Evolutionary conservation across 1,139 yeast species (phyloP).

Genomic region (Yamadazyma sp.): DNA sequence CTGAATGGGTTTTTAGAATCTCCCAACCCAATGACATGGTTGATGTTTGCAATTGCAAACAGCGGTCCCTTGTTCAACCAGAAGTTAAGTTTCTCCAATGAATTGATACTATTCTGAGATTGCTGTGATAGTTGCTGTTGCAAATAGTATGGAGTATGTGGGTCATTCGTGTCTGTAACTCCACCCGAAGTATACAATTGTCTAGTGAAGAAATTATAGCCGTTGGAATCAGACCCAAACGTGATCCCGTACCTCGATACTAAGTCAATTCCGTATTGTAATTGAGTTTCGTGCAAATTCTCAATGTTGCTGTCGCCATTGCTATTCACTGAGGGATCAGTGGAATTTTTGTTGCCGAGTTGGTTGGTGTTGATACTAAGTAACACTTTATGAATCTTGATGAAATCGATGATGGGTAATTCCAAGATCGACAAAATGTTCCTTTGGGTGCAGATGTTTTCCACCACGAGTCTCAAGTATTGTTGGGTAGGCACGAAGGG

Average conservation of each 20-base stretch:
- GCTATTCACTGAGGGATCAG: background rate
- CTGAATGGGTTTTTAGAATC: conserved; percentile 75
- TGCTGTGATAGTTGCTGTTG: conserved; percentile 26
- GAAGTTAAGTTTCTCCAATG: conserved; percentile 62
- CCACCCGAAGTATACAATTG: conserved; percentile 45
- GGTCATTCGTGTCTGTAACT: conserved; percentile 25
- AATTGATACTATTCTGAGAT: conserved; percentile 24
- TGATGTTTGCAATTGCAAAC: conserved; percentile 73
- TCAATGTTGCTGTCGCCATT: conserved; percentile 18
- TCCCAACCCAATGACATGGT: conserved; percentile 76
- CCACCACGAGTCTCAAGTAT: conserved; percentile 72
- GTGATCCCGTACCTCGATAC: conserved; percentile 70
- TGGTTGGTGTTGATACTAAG: conserved; percentile 49
- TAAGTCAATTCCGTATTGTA: conserved; percentile 58
- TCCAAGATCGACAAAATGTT: conserved; percentile 59
- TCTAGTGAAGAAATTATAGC: conserved; percentile 61
- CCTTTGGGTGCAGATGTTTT: conserved; percentile 72
- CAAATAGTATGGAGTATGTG: conserved; percentile 34
- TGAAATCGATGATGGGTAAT: conserved; percentile 64
- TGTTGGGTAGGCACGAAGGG: conserved; percentile 82
- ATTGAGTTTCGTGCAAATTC: conserved; percentile 40
- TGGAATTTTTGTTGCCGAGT: conserved; percentile 24
- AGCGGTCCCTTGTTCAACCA: conserved; percentile 76
- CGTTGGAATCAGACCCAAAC: conserved; percentile 66
- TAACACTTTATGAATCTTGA: conserved; percentile 62